Evolutionary conservation across 2,329 filamentous ascomycete genomes (phyloP), one percentile per base, ranked within the genome.

Genomic region (Fusarium pininemorale): DNA sequence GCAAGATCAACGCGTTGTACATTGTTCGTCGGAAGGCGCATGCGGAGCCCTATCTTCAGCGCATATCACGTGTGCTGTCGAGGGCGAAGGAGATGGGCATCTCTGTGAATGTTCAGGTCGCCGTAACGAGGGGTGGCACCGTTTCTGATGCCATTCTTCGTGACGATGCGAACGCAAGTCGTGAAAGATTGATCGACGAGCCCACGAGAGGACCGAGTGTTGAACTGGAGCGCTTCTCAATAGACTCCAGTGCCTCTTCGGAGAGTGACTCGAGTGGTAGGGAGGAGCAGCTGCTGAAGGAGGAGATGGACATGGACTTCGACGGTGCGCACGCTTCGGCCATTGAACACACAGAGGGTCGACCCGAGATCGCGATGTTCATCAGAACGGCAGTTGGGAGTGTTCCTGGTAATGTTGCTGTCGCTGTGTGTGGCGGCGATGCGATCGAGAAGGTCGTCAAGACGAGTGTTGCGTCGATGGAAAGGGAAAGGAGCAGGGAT

Each of bases 41-140:
- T 15, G 72, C 65, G 1, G 60, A 76, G 1, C 74, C 75, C 1
- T 78, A 78, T 39, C 61, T 78, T 14, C 48, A 77, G 18, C 65
- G 57, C 5, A 55, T 78, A 30, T 68, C 69, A 4, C 48, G 39
- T 1, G 47, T 68, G 2, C n/a, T 77, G 1, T 75, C 70, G 3
- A 63, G 74, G 9, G 75, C 75, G 3, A 78, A 78, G 37, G 73
- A 72, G 26, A 75, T 78, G 70, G 77, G 75, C 0, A 69, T 78
- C 10, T 73, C 75, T 4, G 67, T 66, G 7, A 73, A 66, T 13
- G 42, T 78, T 16, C 63, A 78, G n/a, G 72, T 78, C 18, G 77
- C 77, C 4, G 30, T 78, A 2, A 78, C 77, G 1, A 58, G 70
- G 32, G 66, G 66, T 3, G 20, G 63, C 12, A 41, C 53, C 2